phyloP scores from a whole-genome alignment of 352 stramenopile species.

The Phytophthora syringae region DNA sequence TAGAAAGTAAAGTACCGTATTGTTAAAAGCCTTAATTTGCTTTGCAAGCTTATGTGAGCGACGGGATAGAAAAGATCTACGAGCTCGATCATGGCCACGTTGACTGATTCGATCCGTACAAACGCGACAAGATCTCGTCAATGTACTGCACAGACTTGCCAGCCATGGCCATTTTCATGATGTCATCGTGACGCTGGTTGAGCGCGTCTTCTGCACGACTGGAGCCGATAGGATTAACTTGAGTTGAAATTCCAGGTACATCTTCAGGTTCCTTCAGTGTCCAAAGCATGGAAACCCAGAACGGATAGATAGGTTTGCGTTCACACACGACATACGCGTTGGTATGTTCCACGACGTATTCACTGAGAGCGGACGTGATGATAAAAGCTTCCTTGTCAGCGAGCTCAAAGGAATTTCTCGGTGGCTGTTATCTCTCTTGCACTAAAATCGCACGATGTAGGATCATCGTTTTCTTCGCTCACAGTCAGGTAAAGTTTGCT shows the following conservation, averaged over 20 bases:
- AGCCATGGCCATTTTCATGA: background rate
- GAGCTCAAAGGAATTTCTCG: background rate
- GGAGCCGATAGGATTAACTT: background rate
- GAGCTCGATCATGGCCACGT: no score
- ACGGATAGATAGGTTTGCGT: background rate
- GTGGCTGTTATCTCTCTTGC: background rate
- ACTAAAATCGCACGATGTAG: background rate
- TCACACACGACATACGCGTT: background rate
- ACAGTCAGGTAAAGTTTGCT: background rate
- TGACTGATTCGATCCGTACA: background rate
- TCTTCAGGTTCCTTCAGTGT: background rate
- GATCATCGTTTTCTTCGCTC: background rate
- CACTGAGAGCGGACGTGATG: background rate
- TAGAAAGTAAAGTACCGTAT: no score
- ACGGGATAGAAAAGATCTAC: no score
- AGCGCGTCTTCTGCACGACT: background rate
- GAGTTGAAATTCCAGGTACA: no score
- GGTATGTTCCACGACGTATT: background rate
- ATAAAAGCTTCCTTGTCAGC: background rate
- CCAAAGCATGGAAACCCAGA: background rate
- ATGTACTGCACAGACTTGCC: background rate
- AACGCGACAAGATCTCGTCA: background rate
- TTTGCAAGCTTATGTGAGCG: no score
- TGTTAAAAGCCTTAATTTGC: no score
- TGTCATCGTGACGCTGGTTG: background rate